Evolutionary conservation across 371 early-diverging fungal genomes (phyloP), one percentile per base, ranked within the genome.

Genomic region (Mortierella sp.): DNA sequence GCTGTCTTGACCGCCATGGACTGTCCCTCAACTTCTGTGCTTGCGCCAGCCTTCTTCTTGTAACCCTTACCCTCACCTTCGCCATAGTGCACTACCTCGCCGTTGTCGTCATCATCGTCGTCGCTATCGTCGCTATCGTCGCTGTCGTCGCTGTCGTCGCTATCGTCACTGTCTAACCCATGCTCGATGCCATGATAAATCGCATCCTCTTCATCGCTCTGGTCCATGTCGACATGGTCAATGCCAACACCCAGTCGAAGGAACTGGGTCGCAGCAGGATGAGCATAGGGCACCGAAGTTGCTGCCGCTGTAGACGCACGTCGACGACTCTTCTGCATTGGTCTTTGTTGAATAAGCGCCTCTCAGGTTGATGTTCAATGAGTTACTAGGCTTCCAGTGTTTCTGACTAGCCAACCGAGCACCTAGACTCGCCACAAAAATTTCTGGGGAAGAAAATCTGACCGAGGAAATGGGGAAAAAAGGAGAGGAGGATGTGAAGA

Each of bases 241-340:
- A 71, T 71, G 43, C 71, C 71, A 11, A 71, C 71, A 19, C 71
- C 71, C 25, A 71, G 65, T 0, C 71, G 71, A 7, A 71, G 43
- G 48, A 71, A 71, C 56, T 71, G 71, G 25, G 71, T 64, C 9
- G 71, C 65, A n/a, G 71, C 71, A 28, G 71, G 65, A 21, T 64
- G 58, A 37, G 65, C 71, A 25, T 70, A 70, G 23, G 71, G 48
- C 6, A 60, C 70, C 9, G 60, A 29, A 19, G 64, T 57, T 14
- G 63, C 47, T 52, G 56, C 68, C 16, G 47, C 30, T 16, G 52
- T 52, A 15, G 70, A 69, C 37, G 37, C 37, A 37, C 37, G 37
- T 9, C 37, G 37, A 37, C 37, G 37, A 37, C 9, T 37, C 37
- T 9, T 37, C 37, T 37, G 37, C 37, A 37, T 37, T 37, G 37